phyloP scores from a whole-genome alignment of 1,284 basidiomycete species.

The Trichosporon ovoides region DNA sequence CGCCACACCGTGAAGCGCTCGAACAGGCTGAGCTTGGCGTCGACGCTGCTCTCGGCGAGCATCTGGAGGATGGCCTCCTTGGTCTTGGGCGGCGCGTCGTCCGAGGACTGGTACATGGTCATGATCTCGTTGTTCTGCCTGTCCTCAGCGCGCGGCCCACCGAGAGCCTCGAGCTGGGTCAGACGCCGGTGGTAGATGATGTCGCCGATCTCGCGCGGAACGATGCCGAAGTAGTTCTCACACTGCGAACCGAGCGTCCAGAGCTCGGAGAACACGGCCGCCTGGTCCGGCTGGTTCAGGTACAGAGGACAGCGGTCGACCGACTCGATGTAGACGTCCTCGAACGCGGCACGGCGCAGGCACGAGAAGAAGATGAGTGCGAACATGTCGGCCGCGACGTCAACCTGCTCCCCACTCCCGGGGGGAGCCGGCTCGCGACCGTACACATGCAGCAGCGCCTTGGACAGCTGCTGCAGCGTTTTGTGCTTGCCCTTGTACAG shows the following conservation, averaged over 20 bases:
- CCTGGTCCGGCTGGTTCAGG: slow-evolving; percentile 13
- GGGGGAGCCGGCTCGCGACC: background rate
- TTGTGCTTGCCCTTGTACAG: slow-evolving; percentile 13
- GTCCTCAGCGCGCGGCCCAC: background rate
- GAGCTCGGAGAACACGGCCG: slow-evolving; percentile 15
- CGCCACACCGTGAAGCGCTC: slow-evolving; percentile 12
- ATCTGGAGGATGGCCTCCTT: slow-evolving; percentile 10
- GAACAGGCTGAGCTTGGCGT: slow-evolving; percentile 1
- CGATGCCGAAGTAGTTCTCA: slow-evolving; percentile 16
- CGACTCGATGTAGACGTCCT: slow-evolving; percentile 17
- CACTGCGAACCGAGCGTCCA: slow-evolving; percentile 19
- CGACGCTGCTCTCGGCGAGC: slow-evolving; percentile 12
- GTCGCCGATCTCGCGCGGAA: slow-evolving; percentile 12
- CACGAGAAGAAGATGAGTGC: slow-evolving; percentile 14
- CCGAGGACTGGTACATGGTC: slow-evolving; percentile 12
- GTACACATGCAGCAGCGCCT: slow-evolving; percentile 2
- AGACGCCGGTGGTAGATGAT: slow-evolving; percentile 13
- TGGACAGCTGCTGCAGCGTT: background rate
- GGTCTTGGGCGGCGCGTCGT: background rate
- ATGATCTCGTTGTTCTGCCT: slow-evolving; percentile 15
- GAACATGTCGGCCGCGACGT: slow-evolving; percentile 14
- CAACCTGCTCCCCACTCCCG: slow-evolving; percentile 2
- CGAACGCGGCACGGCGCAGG: slow-evolving; percentile 15
- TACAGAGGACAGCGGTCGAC: slow-evolving; percentile 15
- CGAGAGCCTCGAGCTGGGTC: slow-evolving; percentile 7